Evolutionary conservation across 2,329 filamentous ascomycete genomes (phyloP), one percentile per base, ranked within the genome.

Genomic region (Penicillium sp.): DNA sequence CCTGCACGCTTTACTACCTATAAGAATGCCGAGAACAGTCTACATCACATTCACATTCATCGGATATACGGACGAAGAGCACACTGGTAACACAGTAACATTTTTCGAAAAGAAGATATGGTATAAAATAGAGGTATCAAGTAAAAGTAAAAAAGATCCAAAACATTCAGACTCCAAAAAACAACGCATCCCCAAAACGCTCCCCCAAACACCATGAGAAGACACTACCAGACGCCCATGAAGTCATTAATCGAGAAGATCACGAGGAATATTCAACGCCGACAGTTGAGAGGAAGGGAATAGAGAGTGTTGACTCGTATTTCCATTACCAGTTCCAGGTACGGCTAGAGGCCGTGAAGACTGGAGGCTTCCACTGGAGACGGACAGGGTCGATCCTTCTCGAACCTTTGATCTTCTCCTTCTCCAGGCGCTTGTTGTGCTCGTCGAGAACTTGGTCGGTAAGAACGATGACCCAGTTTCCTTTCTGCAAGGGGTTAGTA

Each of bases 291-390:
- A 12, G 13, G 13, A 24, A n/a, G n/a, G 15, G 13, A 37, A 8
- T 6, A 59, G 40, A 37, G 37, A 53, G 26, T 51, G 50, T 2
- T 58, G 51, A 60, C 7, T 24, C n/a, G 7, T 13, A 40, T 22
- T 38, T 40, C 22, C n/a, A 56, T 74, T 73, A 97, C 94, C 94
- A 98, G 64, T 93, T 96, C 95, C 95, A 98, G 13, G 94, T 98
- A 70, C 94, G 86, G 69, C 88, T 91, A 15, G 91, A 91, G 0
- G 94, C 93, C 28, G 90, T 93, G 74, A 98, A 98, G 0, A 97
- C 91, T 0, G 95, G 95, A 12, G 95, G 94, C 78, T 96, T 98
- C 95, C 95, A 99, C 72, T 93, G 90, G 60, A 99, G 88, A 71
- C 86, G 86, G 22, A 87, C 85, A 0, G 93, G 84, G 64, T 96